Evolutionary conservation across 169 alveolate species (phyloP).

Genomic region (Plasmodium falciparum): DNA sequence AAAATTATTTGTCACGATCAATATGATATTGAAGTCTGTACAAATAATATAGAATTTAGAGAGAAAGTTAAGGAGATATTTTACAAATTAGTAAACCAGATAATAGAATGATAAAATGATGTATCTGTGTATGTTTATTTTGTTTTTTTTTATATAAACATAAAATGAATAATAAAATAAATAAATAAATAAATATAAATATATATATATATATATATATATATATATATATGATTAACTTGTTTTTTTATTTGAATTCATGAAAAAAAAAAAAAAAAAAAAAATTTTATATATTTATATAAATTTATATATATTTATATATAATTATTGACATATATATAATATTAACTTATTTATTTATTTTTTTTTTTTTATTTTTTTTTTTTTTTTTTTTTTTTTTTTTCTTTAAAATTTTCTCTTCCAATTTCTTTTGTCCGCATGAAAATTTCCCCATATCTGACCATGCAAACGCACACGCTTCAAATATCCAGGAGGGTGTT

Average conservation of each 20-base stretch:
- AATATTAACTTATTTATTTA: background rate
- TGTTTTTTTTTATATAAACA: background rate
- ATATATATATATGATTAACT: no score
- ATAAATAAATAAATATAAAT: background rate
- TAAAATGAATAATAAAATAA: background rate
- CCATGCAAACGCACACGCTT: constrained; percentile 68
- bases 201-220: background rate
- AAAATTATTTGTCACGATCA: constrained; percentile 28
- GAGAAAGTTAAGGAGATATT: constrained; percentile 38
- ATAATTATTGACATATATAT: background rate
- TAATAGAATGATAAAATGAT: background rate
- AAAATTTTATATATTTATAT: background rate
- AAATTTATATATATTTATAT: background rate
- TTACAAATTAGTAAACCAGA: background rate
- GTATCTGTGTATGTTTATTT: background rate
- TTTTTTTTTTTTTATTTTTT: background rate
- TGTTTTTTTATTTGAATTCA: background rate
- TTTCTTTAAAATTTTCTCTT: constrained; percentile 55
- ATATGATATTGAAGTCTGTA: constrained; percentile 68
- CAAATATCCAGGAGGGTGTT: constrained; percentile 72
- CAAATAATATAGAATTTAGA: constrained; percentile 15
- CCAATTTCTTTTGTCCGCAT: constrained; percentile 67
- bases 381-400: background rate
- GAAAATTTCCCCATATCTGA: constrained; percentile 74
- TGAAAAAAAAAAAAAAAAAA: constrained; percentile 3